These are phyloP conservation scores for Purpureocillium lavendulum DNA, from an alignment of 2,329 filamentous ascomycete species.

Conservation along the genomic window DNA sequence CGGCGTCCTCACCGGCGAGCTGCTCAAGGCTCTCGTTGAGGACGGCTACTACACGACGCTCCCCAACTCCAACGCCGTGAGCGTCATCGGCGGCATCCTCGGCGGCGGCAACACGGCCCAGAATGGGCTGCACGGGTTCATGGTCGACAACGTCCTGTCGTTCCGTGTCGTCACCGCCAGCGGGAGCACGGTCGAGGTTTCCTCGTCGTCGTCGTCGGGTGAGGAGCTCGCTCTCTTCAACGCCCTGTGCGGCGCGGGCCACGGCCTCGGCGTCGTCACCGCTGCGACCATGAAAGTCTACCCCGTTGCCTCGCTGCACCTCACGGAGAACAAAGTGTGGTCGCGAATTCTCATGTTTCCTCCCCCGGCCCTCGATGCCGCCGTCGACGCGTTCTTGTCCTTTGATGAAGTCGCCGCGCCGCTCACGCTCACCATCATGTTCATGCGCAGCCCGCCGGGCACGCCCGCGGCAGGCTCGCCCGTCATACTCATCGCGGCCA, in stretches of 20 bases:
- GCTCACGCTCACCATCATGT: conserved; percentile 13
- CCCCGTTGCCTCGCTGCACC: conserved; percentile 14
- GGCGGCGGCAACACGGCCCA: conserved; percentile 18
- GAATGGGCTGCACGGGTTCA: conserved; percentile 21
- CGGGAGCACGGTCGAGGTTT: conserved; percentile 9
- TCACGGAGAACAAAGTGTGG: conserved; percentile 22
- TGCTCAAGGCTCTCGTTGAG: conserved; percentile 12
- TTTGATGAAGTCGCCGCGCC: conserved; percentile 9
- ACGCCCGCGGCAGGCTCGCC: conserved; percentile 19
- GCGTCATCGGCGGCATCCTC: conserved; percentile 17
- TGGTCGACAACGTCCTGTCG: conserved; percentile 19
- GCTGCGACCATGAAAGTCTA: conserved; percentile 16
- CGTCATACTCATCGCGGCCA: conserved; percentile 14
- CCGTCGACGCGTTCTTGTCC: conserved; percentile 12
- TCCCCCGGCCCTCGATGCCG: conserved; percentile 10
- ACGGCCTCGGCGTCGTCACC: conserved; percentile 23
- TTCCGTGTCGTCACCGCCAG: conserved; percentile 18
- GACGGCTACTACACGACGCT: conserved; percentile 22
- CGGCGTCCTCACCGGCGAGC: conserved; percentile 16
- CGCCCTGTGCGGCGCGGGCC: conserved; percentile 23
- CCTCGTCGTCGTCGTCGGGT: conserved; percentile 6
- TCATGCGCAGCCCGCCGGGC: conserved; percentile 18
- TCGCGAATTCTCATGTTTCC: conserved; percentile 20
- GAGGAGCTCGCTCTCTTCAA: conserved; percentile 20
- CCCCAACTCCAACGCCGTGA: conserved; percentile 17